These are phyloP conservation scores for Apiotrichum domesticum DNA, from an alignment of 1,284 basidiomycete genomes.

Conservation along the genomic window DNA sequence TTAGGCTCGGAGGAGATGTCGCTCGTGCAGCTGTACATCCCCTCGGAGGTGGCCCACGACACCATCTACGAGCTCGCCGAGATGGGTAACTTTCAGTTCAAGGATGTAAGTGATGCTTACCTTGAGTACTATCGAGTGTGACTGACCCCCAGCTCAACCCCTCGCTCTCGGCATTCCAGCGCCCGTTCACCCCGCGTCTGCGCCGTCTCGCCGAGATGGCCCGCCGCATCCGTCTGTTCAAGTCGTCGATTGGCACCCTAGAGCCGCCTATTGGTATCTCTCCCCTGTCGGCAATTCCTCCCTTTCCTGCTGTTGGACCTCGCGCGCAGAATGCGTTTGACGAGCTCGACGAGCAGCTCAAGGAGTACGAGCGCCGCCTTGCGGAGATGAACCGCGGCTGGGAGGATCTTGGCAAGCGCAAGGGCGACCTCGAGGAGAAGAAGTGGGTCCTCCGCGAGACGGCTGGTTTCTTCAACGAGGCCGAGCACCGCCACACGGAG, in stretches of 20 bases:
- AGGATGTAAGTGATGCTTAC: conserved; percentile 63
- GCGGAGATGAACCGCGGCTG: conserved; percentile 91
- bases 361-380: conserved; percentile 81
- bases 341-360: conserved; percentile 80
- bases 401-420: conserved; percentile 78
- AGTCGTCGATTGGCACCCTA: conserved; percentile 77
- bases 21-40: conserved; percentile 95
- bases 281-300: conserved; percentile 71
- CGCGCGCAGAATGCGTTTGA: conserved; percentile 89
- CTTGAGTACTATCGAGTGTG: too few species aligned
- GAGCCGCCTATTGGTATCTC: conserved; percentile 64
- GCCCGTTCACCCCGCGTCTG: conserved; percentile 94
- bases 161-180: conserved; percentile 93
- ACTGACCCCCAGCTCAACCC: conserved; percentile 69
- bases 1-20: conserved; percentile 93
- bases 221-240: conserved; percentile 85
- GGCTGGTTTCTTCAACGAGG: conserved; percentile 92
- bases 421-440: conserved; percentile 85
- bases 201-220: conserved; percentile 93
- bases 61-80: conserved; percentile 92
- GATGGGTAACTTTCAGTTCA: conserved; percentile 94
- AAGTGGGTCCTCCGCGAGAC: conserved; percentile 90
- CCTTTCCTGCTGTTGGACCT: conserved; percentile 77
- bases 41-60: conserved; percentile 94
- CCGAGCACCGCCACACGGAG: conserved; percentile 69